Percentiles rank a stretch among this genome's conserved stretches.
Evolutionary conservation across 148 eudicot species (phyloP).

Genomic region (Cornus controversa): DNA sequence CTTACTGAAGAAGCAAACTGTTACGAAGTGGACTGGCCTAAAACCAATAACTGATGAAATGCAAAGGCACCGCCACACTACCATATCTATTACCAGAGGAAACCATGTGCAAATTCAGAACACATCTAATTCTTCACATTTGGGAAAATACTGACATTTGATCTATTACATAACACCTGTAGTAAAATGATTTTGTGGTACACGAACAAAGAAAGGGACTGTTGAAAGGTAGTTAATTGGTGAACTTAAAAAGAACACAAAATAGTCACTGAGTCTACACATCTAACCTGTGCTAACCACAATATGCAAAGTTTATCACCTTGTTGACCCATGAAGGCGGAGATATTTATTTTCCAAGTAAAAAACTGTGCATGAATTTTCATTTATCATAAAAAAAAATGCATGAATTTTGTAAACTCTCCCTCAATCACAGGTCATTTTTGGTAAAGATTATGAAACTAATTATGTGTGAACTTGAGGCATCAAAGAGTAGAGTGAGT

Average conservation of each 20-base stretch:
- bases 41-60: too few relatives aligned
- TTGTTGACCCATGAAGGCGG: too few relatives aligned
- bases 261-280: background rate
- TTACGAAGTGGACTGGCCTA: background rate
- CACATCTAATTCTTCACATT: background rate
- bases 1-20: background rate
- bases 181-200: background rate
- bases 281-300: background rate
- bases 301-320: too few relatives aligned
- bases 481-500: background rate
- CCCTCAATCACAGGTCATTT: too few relatives aligned
- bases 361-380: too few relatives aligned
- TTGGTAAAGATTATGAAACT: too few relatives aligned
- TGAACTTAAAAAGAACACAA: background rate
- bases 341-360: background rate
- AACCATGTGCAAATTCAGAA: background rate
- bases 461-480: background rate
- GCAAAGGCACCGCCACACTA: background rate
- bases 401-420: too few relatives aligned
- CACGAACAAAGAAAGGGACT: background rate
- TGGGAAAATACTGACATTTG: background rate
- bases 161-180: background rate
- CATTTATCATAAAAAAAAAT: too few relatives aligned
- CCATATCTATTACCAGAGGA: background rate
- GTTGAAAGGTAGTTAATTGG: background rate